Evolutionary conservation across 2,329 filamentous ascomycete species (phyloP).

Genomic region (Pseudonectria buxi): DNA sequence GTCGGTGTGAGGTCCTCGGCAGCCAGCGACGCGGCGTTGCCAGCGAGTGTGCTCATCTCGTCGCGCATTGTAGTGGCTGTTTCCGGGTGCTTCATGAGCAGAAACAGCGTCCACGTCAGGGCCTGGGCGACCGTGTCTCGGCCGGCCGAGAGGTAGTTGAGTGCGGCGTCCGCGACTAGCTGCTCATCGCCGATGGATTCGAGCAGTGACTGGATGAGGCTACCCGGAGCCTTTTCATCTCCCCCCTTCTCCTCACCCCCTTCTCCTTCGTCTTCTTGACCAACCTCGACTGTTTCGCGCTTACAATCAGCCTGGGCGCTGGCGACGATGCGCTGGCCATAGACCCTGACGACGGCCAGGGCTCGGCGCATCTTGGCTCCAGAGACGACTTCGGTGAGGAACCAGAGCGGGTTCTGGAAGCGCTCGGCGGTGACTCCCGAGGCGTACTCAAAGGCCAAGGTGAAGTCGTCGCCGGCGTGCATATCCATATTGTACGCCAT

Average conservation of each 20-base stretch:
- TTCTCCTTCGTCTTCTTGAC: not conserved
- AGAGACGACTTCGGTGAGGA: constrained; percentile 48
- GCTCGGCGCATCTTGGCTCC: constrained; percentile 40
- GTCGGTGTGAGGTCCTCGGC: constrained; percentile 33
- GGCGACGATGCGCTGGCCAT: constrained; percentile 51
- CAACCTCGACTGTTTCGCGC: constrained; percentile 12
- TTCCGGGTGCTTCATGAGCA: constrained; percentile 46
- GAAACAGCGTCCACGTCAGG: constrained; percentile 57
- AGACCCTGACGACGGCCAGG: constrained; percentile 43
- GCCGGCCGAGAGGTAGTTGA: constrained; percentile 60
- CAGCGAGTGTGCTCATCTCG: not conserved
- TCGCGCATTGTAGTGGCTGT: constrained; percentile 33
- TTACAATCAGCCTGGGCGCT: constrained; percentile 39
- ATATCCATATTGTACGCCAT: constrained; percentile 67
- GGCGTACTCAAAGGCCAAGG: constrained; percentile 54
- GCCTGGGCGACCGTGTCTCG: constrained; percentile 60
- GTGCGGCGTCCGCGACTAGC: constrained; percentile 54
- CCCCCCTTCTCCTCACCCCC: constrained; percentile 1
- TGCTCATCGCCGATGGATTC: constrained; percentile 47
- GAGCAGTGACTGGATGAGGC: constrained; percentile 53
- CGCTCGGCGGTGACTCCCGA: constrained; percentile 53
- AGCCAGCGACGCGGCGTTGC: constrained; percentile 1
- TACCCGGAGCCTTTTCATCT: constrained; percentile 39
- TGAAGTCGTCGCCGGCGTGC: constrained; percentile 54
- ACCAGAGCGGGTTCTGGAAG: constrained; percentile 61